Evolutionary conservation across 1,284 basidiomycete species (phyloP), one percentile per base, ranked within the genome.

Genomic region (Pseudozyma thailandica): DNA sequence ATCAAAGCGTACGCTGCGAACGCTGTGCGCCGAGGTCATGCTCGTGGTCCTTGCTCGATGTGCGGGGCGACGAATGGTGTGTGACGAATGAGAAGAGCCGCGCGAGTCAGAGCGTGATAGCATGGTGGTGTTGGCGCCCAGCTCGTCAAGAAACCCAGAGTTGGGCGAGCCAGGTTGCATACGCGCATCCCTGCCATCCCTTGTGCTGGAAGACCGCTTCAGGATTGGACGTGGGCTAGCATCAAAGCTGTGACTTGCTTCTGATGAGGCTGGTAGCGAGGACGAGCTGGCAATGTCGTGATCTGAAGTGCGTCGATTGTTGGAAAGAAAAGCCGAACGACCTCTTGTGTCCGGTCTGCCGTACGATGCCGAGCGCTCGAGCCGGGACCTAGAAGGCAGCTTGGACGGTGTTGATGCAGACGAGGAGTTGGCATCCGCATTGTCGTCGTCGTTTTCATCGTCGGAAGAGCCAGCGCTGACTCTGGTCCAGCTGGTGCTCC

Each of bases 1-100:
- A 35, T 66, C 69, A 31, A 72, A 72, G 20, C 69, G 58, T 4
- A 72, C 69, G 49, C 58, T 66, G 23, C 69, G 62, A 13, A 61
- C 35, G 33, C 61, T 71, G 23, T 16, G 35, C 1, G 59, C 49
- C 2, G 69, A 72, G 8, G 69, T 63, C 56, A 62, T 62, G 50
- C 69, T 72, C 1, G 54, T 58, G 1, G 69, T 72, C 39, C 69
- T 41, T 13, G 69, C 37, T 18, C 63, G 44, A 48, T 61, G 57
- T 18, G 50, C 52, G 0, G 62, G 63, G 23, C 69, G 56, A n/a
- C 62, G 50, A 6, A 62, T 62, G 23, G 69, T 72, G 35, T 57
- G 55, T 12, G 62, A 65, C 1, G 69, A 72, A 10, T 57, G 59
- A 1, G 63, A 66, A 20, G 69, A 72, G 51, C 69, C 62, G 47